Base-by-base conservation (phyloP, 169 alveolate genomes). In the Toxoplasma gondii region DNA sequence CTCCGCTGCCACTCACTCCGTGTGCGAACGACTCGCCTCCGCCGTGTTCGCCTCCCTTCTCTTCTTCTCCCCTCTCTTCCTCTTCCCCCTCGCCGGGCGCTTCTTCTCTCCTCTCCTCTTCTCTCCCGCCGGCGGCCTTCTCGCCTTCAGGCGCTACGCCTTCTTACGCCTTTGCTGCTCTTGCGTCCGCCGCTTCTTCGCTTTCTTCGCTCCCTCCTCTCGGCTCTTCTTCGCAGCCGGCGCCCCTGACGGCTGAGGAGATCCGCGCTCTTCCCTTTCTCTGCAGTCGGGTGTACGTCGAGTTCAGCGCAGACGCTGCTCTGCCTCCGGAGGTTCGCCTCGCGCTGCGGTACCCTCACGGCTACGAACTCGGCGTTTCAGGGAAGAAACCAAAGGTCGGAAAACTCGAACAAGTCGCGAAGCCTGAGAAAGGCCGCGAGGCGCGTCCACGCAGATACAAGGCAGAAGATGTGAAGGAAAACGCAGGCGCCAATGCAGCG, bases 331-430 rank as follows among this genome's bases (percentile, higher is more conserved):
- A 92, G 41, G 94, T 92, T 38, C 24, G 92, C 24, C 92, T 92
- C 27, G 94, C 94, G 70, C 91, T 92, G 80, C 87, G 88, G 38
- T 82, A 92, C 78, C 94, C 94, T 0, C 94, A 92, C 53, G 94
- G 88, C 70, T 92, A 82, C 53, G 83, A 92, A 43, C 43, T 91
- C 31, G 53, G 34, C 81, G 53, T 83, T 34, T 0, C 69, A 1
- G 67, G n/a, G 67, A 83, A 83, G 70, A 17, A 78, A 31, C 7
- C 24, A 19, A 49, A 49, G 12, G 58, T 49, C 12, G 58, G 58
- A 49, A 49, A 49, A 12, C 58, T 49, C 58, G 58, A 49, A 12
- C 22, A 7, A 22, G 17, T 5, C 34, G 5, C 34, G n/a, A 31
- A 69, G 19, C 17, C 34, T 22, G 34, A 69, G 82, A 31, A 69